Evolutionary conservation across 2,329 filamentous ascomycete genomes (phyloP).

Genomic region (Pestalotiopsis sp.): DNA sequence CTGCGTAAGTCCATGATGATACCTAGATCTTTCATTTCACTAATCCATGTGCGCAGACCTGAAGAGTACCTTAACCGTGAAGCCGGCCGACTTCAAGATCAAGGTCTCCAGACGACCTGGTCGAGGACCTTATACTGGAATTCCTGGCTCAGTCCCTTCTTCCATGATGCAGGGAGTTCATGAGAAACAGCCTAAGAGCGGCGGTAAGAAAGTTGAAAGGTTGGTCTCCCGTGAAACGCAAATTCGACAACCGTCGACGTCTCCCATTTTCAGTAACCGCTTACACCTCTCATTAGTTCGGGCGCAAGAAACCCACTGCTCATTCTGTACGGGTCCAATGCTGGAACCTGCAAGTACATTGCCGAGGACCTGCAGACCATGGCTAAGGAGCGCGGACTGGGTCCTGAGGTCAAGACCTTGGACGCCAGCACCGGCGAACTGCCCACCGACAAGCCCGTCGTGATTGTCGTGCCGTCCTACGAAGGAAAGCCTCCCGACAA

Average conservation of each 20-base stretch:
- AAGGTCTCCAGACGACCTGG: not conserved
- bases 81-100: conserved; percentile 9
- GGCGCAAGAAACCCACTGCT: conserved; percentile 34
- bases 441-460: conserved; percentile 48
- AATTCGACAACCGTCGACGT: not conserved
- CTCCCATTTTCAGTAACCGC: not conserved
- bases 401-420: conserved; percentile 42
- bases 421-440: conserved; percentile 47
- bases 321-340: conserved; percentile 60
- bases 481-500: conserved; percentile 62
- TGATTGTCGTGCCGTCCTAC: conserved; percentile 59
- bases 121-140: not conserved
- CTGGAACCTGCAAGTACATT: conserved; percentile 59
- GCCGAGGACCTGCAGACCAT: conserved; percentile 51
- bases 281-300: not conserved
- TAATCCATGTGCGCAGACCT: not conserved
- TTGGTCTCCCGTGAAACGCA: conserved; percentile 19
- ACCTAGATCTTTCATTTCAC: not conserved
- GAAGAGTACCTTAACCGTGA: conserved; percentile 5
- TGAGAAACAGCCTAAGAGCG: not conserved
- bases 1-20: conserved; percentile 48
- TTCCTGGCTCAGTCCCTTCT: not conserved
- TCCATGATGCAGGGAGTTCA: not conserved
- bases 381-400: conserved; percentile 49
- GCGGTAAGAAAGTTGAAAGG: not conserved